phyloP scores from a whole-genome alignment of 2,329 filamentous ascomycete genomes.

The Trichoderma sp. region DNA sequence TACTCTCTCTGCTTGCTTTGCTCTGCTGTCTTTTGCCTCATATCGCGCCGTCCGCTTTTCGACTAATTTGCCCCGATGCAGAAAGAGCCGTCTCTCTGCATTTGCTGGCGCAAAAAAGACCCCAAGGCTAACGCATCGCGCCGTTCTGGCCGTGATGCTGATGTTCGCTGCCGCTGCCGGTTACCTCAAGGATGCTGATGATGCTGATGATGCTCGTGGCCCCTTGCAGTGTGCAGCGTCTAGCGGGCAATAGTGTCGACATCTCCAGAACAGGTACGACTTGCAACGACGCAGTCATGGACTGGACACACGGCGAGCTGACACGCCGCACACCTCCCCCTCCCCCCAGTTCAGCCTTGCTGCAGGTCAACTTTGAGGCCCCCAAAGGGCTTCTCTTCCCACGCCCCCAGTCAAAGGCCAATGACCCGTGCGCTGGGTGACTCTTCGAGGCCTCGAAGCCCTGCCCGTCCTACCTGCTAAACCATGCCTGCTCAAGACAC shows the following conservation, averaged over 20 bases:
- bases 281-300: background rate
- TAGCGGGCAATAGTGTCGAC: background rate
- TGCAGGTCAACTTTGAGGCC: slow-evolving; percentile 23
- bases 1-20: too few relatives aligned
- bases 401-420: slow-evolving; percentile 19
- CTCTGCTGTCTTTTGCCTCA: background rate
- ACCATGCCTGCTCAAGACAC: background rate
- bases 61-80: slow-evolving; percentile 20
- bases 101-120: background rate
- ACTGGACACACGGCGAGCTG: slow-evolving; percentile 15
- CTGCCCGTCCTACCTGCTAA: background rate
- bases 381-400: slow-evolving; percentile 20
- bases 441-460: slow-evolving; percentile 17
- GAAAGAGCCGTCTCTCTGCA: background rate
- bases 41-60: background rate
- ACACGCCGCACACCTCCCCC: slow-evolving; percentile 16
- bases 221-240: slow-evolving; percentile 11
- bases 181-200: background rate
- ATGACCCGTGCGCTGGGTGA: slow-evolving; percentile 17
- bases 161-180: background rate
- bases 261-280: background rate
- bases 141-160: slow-evolving; percentile 4
- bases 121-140: background rate
- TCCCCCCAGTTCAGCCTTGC: slow-evolving; percentile 24
- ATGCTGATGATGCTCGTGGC: slow-evolving; percentile 8